phyloP scores from a whole-genome alignment of 1,139 yeast genomes.

The Yamadazyma triangularis region DNA sequence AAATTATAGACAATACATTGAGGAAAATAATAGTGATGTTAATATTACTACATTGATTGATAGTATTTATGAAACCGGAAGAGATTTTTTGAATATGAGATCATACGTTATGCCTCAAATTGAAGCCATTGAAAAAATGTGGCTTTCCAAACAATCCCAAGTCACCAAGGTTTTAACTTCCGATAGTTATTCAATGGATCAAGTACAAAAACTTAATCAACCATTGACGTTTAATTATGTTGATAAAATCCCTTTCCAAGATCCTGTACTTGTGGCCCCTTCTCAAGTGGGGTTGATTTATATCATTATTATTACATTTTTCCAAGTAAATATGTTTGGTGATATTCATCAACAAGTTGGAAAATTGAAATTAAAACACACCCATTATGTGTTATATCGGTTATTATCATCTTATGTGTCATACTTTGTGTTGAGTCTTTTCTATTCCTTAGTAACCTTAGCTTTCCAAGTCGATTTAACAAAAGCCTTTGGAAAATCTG shows the following conservation, averaged over 20 bases:
- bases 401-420: slow-evolving; percentile 23
- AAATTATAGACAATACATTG: slow-evolving; percentile 21
- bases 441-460: slow-evolving; percentile 35
- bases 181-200: slow-evolving; percentile 11
- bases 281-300: slow-evolving; percentile 74
- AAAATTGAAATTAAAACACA: slow-evolving; percentile 21
- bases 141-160: slow-evolving; percentile 15
- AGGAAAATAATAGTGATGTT: slow-evolving; percentile 20
- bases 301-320: slow-evolving; percentile 60
- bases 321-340: slow-evolving; percentile 54
- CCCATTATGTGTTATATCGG: slow-evolving; percentile 30
- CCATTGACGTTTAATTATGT: slow-evolving; percentile 32
- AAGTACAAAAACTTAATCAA: slow-evolving; percentile 19
- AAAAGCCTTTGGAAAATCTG: slow-evolving; percentile 34
- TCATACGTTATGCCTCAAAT: slow-evolving; percentile 22
- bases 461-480: slow-evolving; percentile 42
- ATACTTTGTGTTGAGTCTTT: slow-evolving; percentile 33
- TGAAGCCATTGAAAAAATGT: slow-evolving; percentile 14
- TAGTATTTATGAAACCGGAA: slow-evolving; percentile 38
- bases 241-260: slow-evolving; percentile 50
- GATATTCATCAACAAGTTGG: slow-evolving; percentile 49
- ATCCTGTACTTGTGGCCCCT: slow-evolving; percentile 56
- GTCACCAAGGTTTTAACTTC: slow-evolving; percentile 6
- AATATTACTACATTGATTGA: slow-evolving; percentile 22
- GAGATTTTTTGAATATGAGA: slow-evolving; percentile 31